phyloP scores from a whole-genome alignment of 148 eudicot genomes.

The Pharnaceum exiguum region DNA sequence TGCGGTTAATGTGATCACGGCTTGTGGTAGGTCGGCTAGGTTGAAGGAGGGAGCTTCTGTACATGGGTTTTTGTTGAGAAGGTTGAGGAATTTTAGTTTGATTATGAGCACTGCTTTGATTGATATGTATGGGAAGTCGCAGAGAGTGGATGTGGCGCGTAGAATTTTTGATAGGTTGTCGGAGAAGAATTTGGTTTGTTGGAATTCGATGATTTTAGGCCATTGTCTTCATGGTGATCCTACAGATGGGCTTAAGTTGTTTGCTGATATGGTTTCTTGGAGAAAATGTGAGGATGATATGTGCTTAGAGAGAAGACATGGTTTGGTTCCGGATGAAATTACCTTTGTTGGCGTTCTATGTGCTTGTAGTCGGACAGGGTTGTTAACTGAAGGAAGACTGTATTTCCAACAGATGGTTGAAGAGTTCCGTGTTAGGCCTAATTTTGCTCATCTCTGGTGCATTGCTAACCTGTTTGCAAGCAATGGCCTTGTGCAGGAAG shows the following conservation, averaged over 20 bases:
- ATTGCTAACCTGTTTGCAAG: conserved; percentile 68
- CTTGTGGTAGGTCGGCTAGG: conserved; percentile 72
- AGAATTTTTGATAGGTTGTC: conserved; percentile 45
- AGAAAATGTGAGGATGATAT: conserved; percentile 3
- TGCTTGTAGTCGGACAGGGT: conserved; percentile 61
- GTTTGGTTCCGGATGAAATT: conserved; percentile 49
- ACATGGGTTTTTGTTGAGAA: conserved; percentile 45
- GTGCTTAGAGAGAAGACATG: conserved; percentile 4
- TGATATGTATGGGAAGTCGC: conserved; percentile 76
- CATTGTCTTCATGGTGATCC: conserved; percentile 69
- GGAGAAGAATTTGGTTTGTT: conserved; percentile 56
- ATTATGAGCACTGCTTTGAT: conserved; percentile 50
- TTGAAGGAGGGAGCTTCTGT: conserved; percentile 65
- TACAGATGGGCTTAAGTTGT: conserved; percentile 54
- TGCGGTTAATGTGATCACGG: conserved; percentile 46
- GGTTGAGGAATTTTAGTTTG: conserved; percentile 28
- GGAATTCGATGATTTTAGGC: conserved; percentile 85
- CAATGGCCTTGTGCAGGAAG: conserved; percentile 55
- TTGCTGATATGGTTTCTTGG: conserved; percentile 33
- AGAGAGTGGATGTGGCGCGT: conserved; percentile 46
- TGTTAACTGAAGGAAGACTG: conserved; percentile 47
- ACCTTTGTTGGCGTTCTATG: conserved; percentile 68
- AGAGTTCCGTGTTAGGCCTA: conserved; percentile 46
- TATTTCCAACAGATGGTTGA: conserved; percentile 53
- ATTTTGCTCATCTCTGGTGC: conserved; percentile 81